These are phyloP conservation scores for Caryopteris hybrid DNA, from an alignment of 305 asterid genomes.

Conservation along the genomic window DNA sequence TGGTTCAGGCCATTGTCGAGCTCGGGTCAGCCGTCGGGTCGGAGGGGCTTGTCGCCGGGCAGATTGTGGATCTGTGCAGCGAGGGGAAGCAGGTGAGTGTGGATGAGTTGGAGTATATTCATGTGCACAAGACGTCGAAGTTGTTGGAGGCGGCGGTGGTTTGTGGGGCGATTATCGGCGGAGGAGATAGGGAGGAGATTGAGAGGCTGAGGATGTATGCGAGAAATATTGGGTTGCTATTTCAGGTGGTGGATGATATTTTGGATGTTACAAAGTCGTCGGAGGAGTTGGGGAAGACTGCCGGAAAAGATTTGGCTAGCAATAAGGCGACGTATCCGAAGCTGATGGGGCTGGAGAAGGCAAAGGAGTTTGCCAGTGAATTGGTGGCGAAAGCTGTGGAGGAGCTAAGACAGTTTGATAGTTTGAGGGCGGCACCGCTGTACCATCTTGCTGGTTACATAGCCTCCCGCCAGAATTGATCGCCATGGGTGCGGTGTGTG, in stretches of 20 bases:
- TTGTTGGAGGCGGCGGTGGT: slow-evolving; percentile 74
- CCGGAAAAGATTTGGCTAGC: slow-evolving; percentile 58
- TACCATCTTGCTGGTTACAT: slow-evolving; percentile 56
- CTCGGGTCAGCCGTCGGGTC: slow-evolving; percentile 57
- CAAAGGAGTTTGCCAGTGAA: slow-evolving; percentile 41
- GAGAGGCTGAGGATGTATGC: slow-evolving; percentile 60
- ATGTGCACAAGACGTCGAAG: slow-evolving; percentile 60
- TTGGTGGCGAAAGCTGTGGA: slow-evolving; percentile 46
- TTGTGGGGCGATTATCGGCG: slow-evolving; percentile 69
- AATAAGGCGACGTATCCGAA: slow-evolving; percentile 67
- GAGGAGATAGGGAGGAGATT: slow-evolving; percentile 41
- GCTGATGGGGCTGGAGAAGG: slow-evolving; percentile 61
- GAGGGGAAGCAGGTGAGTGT: slow-evolving; percentile 49
- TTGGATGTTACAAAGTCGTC: slow-evolving; percentile 62
- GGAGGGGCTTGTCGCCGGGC: slow-evolving; percentile 69
- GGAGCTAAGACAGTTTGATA: slow-evolving; percentile 49
- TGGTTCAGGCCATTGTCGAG: slow-evolving; percentile 49
- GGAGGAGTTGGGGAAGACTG: slow-evolving; percentile 64
- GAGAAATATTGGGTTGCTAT: slow-evolving; percentile 51
- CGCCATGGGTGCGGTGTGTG: too few species aligned
- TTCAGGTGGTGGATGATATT: slow-evolving; percentile 83
- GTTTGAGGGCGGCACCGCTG: slow-evolving; percentile 53
- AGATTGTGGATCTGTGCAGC: slow-evolving; percentile 47
- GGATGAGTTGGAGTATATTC: slow-evolving; percentile 60
- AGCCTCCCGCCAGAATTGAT: slow-evolving; percentile 55